Evolutionary conservation across 2,329 filamentous ascomycete genomes (phyloP).

Genomic region (Hymenoscyphus scutula): DNA sequence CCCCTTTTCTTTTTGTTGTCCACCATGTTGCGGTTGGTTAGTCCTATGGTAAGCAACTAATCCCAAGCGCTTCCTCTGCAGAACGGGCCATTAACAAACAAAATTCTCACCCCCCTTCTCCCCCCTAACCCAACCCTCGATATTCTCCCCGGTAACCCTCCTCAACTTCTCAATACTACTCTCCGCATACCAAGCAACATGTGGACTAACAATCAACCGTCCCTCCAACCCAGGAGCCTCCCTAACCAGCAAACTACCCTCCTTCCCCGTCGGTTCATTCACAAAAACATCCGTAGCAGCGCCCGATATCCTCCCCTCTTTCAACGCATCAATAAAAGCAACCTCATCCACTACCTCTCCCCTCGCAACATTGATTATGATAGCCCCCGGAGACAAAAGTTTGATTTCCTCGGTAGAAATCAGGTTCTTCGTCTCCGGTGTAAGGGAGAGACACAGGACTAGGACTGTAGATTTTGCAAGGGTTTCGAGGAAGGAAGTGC

Average conservation of each 20-base stretch:
- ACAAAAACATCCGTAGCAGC: conserved; percentile 37
- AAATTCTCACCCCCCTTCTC: conserved; percentile 18
- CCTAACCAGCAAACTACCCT: conserved; percentile 19
- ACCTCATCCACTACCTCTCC: conserved; percentile 36
- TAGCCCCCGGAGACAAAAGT: conserved; percentile 24
- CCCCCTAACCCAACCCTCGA: conserved; percentile 41
- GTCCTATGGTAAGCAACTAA: too few relatives aligned
- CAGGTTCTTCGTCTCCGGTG: conserved; percentile 27
- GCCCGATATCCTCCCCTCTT: conserved; percentile 28
- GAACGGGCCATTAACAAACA: conserved; percentile 8
- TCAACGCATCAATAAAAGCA: conserved; percentile 33
- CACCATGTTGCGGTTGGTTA: too few relatives aligned
- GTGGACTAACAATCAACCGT: conserved; percentile 47
- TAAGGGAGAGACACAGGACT: conserved; percentile 27
- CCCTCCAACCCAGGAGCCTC: conserved; percentile 39
- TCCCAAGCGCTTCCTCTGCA: neutral
- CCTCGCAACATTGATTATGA: conserved; percentile 36
- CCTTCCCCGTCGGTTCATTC: conserved; percentile 42
- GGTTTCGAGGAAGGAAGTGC: conserved; percentile 22
- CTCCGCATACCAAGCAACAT: conserved; percentile 52
- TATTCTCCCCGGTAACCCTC: conserved; percentile 43
- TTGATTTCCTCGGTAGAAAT: conserved; percentile 29
- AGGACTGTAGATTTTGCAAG: conserved; percentile 24
- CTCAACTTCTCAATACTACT: conserved; percentile 47
- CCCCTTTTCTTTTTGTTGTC: too few relatives aligned